Percentiles rank a stretch among this genome's conserved stretches.
phyloP scores from a whole-genome alignment of 2,329 filamentous ascomycete genomes.

The Diaporthe australafricana region DNA sequence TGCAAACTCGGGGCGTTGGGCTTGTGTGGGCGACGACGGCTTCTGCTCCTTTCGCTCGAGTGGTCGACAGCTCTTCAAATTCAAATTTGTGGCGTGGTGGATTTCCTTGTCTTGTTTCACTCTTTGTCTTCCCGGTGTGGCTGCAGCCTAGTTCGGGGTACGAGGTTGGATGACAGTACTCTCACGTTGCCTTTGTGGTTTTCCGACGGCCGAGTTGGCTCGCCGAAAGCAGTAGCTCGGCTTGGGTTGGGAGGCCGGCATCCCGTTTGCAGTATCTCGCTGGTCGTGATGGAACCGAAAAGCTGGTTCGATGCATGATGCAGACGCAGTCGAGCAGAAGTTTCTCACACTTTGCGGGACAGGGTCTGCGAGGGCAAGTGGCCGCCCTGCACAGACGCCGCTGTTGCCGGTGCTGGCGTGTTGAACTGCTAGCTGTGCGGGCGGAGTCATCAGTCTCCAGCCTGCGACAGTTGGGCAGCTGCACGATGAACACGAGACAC shows the following conservation, averaged over 20 bases:
- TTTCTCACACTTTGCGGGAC: constrained; percentile 16
- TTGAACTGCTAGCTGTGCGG: constrained; percentile 21
- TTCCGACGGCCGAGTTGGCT: neutral
- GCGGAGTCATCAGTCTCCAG: neutral
- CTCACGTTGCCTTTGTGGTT: constrained; percentile 7
- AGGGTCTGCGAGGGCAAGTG: constrained; percentile 11
- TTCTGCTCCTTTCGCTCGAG: constrained; percentile 7
- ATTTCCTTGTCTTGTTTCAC: constrained; percentile 3
- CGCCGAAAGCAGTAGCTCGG: neutral
- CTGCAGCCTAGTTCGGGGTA: neutral
- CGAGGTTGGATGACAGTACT: constrained; percentile 9
- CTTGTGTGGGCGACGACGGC: constrained; percentile 2
- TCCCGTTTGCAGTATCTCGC: neutral
- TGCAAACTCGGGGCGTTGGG: neutral
- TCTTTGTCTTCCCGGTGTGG: neutral
- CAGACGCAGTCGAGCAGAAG: constrained; percentile 10
- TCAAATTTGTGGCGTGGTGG: neutral
- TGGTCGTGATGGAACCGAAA: neutral
- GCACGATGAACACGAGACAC: neutral
- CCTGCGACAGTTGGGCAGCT: constrained; percentile 14
- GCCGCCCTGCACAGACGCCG: neutral
- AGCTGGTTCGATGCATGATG: neutral
- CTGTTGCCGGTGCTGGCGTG: neutral
- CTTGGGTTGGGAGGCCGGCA: constrained; percentile 4
- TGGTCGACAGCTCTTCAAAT: constrained; percentile 9